Base-by-base conservation (phyloP, 2,329 filamentous ascomycete genomes). In the Teratosphaeria zuluensis region DNA sequence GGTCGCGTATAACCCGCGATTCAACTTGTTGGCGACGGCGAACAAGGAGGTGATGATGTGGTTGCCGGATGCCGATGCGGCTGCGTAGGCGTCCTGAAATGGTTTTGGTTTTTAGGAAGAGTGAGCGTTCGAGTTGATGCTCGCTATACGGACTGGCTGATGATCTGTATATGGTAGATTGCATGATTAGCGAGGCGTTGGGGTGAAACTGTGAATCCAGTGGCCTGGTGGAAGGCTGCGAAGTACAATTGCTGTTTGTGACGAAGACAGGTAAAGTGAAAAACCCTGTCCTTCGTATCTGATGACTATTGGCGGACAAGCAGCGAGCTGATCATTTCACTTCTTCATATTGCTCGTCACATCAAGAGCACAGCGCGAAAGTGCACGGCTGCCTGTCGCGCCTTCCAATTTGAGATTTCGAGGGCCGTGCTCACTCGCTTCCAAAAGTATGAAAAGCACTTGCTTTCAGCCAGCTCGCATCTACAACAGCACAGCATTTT, bases 1-100 rank as follows among this genome's bases (percentile, higher is more conserved):
- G 12, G 80, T 96, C 51, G 89, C 88, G 24, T 94, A 91, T 72
- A 97, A 96, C 70, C 94, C 92, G 30, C 82, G 92, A 55, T 94
- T 88, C 74, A 96, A 97, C 73, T 86, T 96, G 77, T 82, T 97
- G 65, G 92, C 90, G 8, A 94, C 87, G 52, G 94, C 90, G 3
- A 92, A 97, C 67, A 87, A 87, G 69, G 91, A 96, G 56, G 64
- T 79, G n/a, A 68, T 75, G 57, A 65, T 80, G 16, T 80, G 78
- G 78, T 64, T 77, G 60, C 77, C 77, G 21, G 77, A 79, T 66
- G 66, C 72, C 14, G 77, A 79, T 59, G 38, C 64, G 55, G 62
- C 59, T 28, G 16, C 33, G 6, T 19, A 48, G 42, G 42, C n/a
- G 16, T 21, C 19, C 42, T 48, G 16, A 8, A 48, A 8, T 21